These are phyloP conservation scores for Stenocarpella maydis DNA, from an alignment of 2,329 filamentous ascomycete species.

Conservation along the genomic window DNA sequence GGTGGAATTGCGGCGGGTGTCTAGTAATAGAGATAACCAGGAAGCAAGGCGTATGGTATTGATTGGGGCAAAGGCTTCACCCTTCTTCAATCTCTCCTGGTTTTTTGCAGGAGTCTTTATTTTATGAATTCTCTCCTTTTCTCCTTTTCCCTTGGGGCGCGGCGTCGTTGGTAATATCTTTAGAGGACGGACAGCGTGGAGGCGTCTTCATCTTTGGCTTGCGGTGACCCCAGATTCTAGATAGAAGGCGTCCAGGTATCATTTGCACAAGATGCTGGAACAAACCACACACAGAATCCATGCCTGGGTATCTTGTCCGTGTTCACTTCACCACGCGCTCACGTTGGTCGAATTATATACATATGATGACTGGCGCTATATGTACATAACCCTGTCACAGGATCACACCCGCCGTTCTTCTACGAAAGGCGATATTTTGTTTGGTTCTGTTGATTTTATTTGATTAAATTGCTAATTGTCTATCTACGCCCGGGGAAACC, in stretches of 20 bases:
- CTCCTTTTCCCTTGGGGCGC: not conserved
- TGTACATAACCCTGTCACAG: too few relatives aligned
- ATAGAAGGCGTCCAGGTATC: not conserved
- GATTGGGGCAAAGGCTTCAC: not conserved
- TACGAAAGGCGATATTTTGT: not conserved
- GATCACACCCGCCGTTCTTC: not conserved
- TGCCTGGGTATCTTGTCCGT: not conserved
- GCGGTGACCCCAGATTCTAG: not conserved
- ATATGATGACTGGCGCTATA: too few relatives aligned
- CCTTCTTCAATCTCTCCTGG: too few relatives aligned
- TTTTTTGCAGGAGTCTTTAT: not conserved
- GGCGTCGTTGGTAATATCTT: not conserved
- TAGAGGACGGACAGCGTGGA: not conserved
- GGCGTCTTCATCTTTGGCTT: not conserved
- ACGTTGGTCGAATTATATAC: too few relatives aligned
- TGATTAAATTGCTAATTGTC: not conserved
- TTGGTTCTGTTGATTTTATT: not conserved
- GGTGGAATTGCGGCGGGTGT: not conserved
- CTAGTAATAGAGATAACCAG: not conserved
- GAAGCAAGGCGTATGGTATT: conserved; percentile 7
- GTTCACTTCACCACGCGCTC: too few relatives aligned
- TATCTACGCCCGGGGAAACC: not conserved
- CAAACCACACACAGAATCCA: not conserved
- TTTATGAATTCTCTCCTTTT: not conserved
- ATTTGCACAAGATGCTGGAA: not conserved